Conservation (phyloP, 352 stramenopile species). For the Pythium monospermum region DNA sequence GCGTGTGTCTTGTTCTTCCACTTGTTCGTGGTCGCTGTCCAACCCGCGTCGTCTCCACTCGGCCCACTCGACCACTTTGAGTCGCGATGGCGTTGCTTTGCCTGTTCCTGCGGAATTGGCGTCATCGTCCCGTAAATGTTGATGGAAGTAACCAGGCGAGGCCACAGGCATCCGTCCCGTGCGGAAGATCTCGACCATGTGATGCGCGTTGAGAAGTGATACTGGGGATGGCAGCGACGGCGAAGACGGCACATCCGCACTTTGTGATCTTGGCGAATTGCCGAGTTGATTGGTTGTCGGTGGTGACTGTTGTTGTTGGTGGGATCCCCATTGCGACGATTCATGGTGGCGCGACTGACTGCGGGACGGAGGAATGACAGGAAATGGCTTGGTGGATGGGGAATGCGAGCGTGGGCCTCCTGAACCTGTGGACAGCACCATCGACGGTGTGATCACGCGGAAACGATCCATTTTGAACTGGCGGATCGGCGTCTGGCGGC, state of each 20-base stretch:
- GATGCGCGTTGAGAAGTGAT: constrained; percentile 40
- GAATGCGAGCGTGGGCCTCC: background rate
- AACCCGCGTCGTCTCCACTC: constrained; percentile 17
- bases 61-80: constrained; percentile 23
- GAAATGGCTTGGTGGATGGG: constrained; percentile 10
- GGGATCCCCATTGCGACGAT: too few species aligned
- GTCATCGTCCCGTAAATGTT: constrained; percentile 31
- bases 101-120: background rate
- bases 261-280: too few species aligned
- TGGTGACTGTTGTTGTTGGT: background rate
- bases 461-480: constrained; percentile 71
- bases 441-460: constrained; percentile 45
- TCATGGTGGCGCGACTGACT: background rate
- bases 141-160: constrained; percentile 46
- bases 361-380: constrained; percentile 28
- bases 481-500: constrained; percentile 33
- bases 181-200: constrained; percentile 71
- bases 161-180: constrained; percentile 65
- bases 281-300: constrained; percentile 13
- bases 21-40: background rate
- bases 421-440: constrained; percentile 4
- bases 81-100: constrained; percentile 7
- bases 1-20: too few species aligned
- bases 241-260: background rate
- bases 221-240: constrained; percentile 1